A percentile compares a stretch with the other conserved stretches of the same genome.
phyloP scores from a whole-genome alignment of 2,329 filamentous ascomycete species.

The Lachnellula occidentalis region DNA sequence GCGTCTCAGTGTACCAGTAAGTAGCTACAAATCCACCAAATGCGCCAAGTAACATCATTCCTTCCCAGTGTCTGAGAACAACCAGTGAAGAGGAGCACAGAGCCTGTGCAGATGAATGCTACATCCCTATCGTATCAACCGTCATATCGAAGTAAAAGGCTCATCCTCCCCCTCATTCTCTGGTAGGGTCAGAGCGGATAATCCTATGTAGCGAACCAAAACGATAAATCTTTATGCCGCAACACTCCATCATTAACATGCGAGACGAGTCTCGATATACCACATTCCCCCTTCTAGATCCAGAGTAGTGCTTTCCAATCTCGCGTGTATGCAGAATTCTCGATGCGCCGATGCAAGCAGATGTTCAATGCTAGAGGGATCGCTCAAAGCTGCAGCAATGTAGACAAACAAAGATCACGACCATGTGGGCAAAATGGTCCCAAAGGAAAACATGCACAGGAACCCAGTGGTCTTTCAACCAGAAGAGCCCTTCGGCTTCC shows the following conservation, averaged over 20 bases:
- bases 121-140: conserved; percentile 12
- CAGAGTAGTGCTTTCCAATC: conserved; percentile 20
- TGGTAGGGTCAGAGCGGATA: conserved; percentile 9
- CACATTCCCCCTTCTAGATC: conserved; percentile 13
- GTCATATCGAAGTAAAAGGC: conserved; percentile 16
- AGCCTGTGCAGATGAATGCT: conserved; percentile 2
- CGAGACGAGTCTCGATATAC: conserved; percentile 12
- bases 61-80: not conserved
- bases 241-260: conserved; percentile 25
- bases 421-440: conserved; percentile 6
- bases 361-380: conserved; percentile 22
- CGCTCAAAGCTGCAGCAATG: conserved; percentile 23
- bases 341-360: conserved; percentile 6
- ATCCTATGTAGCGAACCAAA: conserved; percentile 13
- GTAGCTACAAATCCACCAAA: not conserved
- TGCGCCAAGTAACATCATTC: not conserved
- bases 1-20: conserved; percentile 9
- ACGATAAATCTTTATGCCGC: conserved; percentile 8
- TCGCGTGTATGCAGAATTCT: conserved; percentile 12
- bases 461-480: conserved; percentile 15
- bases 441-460: conserved; percentile 25
- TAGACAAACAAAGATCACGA: conserved; percentile 18
- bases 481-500: conserved; percentile 45
- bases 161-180: conserved; percentile 6
- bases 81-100: not conserved